Percentiles rank a stretch among this genome's conserved stretches.
Conservation (phyloP, 306 rosid genomes). For the Begonia peltatifolia region DNA sequence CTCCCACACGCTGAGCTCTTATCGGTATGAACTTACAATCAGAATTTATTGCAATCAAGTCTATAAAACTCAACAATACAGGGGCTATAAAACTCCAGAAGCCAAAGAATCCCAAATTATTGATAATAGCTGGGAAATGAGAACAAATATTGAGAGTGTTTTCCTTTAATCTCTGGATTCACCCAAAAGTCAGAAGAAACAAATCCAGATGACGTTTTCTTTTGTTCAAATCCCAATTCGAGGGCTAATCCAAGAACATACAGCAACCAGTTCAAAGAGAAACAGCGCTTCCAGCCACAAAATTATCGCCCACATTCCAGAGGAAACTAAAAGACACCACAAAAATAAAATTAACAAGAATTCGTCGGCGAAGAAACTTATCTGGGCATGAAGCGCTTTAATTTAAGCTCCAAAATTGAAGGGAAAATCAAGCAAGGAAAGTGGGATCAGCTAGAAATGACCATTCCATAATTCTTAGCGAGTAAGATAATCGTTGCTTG, state of each 20-base stretch:
- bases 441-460: conserved; percentile 14
- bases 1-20: neutral
- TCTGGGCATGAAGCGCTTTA: conserved; percentile 19
- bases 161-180: no score
- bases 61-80: neutral
- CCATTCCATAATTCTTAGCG: conserved; percentile 15
- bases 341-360: neutral
- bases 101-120: no score
- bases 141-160: no score
- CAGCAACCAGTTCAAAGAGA: conserved; percentile 34
- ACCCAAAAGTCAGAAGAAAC: neutral
- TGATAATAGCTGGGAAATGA: no score
- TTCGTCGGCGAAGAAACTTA: conserved; percentile 23
- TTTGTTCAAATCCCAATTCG: conserved; percentile 29
- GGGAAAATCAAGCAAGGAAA: conserved; percentile 11
- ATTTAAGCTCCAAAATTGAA: conserved; percentile 17
- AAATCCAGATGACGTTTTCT: conserved; percentile 12
- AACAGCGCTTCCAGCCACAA: conserved; percentile 10
- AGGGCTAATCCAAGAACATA: conserved; percentile 20
- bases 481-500: conserved; percentile 27
- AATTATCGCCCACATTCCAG: conserved; percentile 2
- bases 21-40: neutral
- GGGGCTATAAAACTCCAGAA: no score
- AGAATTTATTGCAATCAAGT: neutral
- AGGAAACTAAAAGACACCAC: neutral